Percentiles rank a stretch among this genome's conserved stretches.
Conservation (phyloP, 2,329 filamentous ascomycete genomes). For the Pyricularia sp. region DNA sequence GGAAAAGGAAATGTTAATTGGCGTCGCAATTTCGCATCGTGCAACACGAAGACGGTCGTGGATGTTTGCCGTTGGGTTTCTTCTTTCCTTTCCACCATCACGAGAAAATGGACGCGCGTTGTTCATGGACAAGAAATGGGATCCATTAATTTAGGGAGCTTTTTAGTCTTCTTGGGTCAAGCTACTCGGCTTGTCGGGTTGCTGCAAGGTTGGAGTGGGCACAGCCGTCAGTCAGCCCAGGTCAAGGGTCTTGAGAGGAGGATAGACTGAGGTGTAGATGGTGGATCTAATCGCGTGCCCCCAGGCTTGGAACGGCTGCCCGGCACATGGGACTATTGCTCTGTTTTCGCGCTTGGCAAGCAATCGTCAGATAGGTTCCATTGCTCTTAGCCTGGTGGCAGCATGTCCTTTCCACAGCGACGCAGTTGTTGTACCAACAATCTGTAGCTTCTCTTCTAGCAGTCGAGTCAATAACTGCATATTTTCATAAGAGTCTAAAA, state of each 20-base stretch:
- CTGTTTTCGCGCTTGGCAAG: background rate
- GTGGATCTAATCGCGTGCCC: background rate
- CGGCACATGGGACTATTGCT: background rate
- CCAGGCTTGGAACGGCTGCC: background rate
- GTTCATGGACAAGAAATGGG: background rate
- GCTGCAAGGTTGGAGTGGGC: background rate
- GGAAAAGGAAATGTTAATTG: background rate
- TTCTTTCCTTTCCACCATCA: background rate
- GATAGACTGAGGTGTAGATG: background rate
- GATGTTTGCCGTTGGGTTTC: background rate
- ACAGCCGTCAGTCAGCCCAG: background rate
- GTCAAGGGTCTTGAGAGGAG: background rate
- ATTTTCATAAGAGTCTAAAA: background rate
- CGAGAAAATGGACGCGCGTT: background rate
- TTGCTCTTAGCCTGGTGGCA: background rate
- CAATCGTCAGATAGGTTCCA: background rate
- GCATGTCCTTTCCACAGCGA: background rate
- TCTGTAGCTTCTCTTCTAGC: background rate
- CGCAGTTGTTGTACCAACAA: background rate
- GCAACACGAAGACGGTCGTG: background rate
- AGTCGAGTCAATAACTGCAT: background rate
- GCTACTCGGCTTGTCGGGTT: background rate
- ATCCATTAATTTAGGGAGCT: background rate
- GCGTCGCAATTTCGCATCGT: background rate
- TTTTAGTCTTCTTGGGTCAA: background rate